phyloP scores from a whole-genome alignment of 1,284 basidiomycete genomes.

The Flammula alnicola region DNA sequence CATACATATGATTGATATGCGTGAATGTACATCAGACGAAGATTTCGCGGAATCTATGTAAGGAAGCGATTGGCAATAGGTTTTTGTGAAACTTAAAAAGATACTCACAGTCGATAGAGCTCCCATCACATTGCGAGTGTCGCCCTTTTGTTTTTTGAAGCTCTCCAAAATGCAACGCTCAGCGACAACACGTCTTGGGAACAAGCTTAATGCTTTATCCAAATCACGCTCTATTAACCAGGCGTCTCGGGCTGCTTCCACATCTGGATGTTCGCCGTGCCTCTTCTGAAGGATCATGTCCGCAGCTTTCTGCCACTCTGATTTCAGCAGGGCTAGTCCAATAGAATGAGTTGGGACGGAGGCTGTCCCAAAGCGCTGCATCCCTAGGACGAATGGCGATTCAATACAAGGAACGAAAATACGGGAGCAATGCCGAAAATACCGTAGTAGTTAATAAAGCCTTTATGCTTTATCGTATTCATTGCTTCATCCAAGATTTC shows the following conservation, averaged over 20 bases:
- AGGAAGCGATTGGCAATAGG: conserved; percentile 7
- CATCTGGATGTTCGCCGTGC: conserved; percentile 90
- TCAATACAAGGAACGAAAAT: background rate
- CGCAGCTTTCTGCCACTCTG: conserved; percentile 88
- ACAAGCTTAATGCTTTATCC: conserved; percentile 76
- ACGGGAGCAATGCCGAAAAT: background rate
- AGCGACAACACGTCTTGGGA: conserved; percentile 91
- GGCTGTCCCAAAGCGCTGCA: conserved; percentile 99
- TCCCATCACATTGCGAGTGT: conserved; percentile 83
- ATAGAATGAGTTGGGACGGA: conserved; percentile 95
- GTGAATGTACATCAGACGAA: conserved; percentile 97
- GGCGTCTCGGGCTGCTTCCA: conserved; percentile 76
- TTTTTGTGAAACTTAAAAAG: conserved; percentile 7
- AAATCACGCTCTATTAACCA: conserved; percentile 84
- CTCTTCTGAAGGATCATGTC: conserved; percentile 82
- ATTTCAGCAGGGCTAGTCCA: conserved; percentile 86
- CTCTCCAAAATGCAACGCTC: conserved; percentile 92
- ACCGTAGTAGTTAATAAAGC: conserved; percentile 99
- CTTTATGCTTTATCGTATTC: conserved; percentile 80
- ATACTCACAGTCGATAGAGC: conserved; percentile 79
- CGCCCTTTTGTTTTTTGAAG: conserved; percentile 80
- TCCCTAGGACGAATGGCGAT: conserved; percentile 76
- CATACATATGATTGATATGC: conserved; percentile 99
- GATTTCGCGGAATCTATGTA: conserved; percentile 87
- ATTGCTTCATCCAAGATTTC: conserved; percentile 79